Percentiles rank a stretch among this genome's conserved stretches.
Conservation (phyloP, 257 asterid species). For the Leptodermis oblonga region DNA sequence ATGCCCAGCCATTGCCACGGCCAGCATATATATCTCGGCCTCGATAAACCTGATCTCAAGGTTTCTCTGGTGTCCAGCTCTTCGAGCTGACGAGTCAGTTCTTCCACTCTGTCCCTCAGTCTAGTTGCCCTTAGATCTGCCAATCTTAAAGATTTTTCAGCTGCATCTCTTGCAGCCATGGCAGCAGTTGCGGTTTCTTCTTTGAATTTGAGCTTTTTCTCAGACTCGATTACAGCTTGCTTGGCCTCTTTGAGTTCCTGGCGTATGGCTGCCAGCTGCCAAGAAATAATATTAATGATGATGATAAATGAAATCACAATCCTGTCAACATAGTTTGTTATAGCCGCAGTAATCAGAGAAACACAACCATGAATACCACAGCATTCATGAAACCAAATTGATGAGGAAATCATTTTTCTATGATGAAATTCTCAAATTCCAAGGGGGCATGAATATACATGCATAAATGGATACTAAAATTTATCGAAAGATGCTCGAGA, state of each 20-base stretch:
- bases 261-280: conserved; percentile 66
- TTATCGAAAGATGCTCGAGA: background rate
- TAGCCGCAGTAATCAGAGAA: background rate
- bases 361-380: background rate
- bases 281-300: background rate
- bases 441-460: background rate
- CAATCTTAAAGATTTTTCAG: conserved; percentile 82
- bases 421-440: background rate
- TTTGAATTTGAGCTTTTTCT: conserved; percentile 85
- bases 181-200: conserved; percentile 97
- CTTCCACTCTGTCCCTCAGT: conserved; percentile 90
- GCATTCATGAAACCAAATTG: background rate
- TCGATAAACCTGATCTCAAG: conserved; percentile 44
- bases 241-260: conserved; percentile 86
- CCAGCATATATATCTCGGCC: conserved; percentile 89
- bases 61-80: conserved; percentile 61
- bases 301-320: background rate
- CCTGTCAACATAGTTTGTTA: background rate
- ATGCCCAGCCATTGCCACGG: conserved; percentile 99
- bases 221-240: conserved; percentile 62
- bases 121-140: conserved; percentile 82
- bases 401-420: background rate
- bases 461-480: background rate
- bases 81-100: conserved; percentile 81
- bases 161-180: conserved; percentile 96